A percentile compares a stretch with the other conserved stretches of the same genome.
Conservation (phyloP, 2,329 filamentous ascomycete species). For the Sclerotinia borealis region DNA sequence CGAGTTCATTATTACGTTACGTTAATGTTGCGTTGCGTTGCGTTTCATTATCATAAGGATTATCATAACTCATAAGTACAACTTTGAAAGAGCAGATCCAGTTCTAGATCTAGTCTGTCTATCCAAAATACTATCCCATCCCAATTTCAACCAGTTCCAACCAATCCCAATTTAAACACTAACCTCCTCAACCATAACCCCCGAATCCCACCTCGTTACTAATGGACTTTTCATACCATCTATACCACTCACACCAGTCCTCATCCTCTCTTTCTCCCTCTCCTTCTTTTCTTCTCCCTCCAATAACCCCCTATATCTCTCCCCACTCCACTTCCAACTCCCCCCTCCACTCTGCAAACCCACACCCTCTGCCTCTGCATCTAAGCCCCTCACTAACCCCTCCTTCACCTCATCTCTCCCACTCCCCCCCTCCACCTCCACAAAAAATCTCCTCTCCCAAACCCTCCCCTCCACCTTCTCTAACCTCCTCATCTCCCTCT, state of each 20-base stretch:
- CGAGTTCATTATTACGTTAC: too few relatives aligned
- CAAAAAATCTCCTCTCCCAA: constrained; percentile 84
- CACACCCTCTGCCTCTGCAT: constrained; percentile 19
- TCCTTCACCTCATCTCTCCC: constrained; percentile 38
- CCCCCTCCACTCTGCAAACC: constrained; percentile 27
- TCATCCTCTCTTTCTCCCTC: constrained; percentile 5
- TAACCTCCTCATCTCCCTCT: constrained; percentile 67
- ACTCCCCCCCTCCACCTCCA: constrained; percentile 41
- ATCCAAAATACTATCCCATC: background rate
- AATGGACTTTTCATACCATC: constrained; percentile 22
- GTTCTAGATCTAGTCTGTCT: background rate
- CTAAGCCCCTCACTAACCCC: constrained; percentile 28
- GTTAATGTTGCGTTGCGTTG: too few relatives aligned
- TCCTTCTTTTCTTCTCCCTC: constrained; percentile 22
- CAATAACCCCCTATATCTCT: constrained; percentile 21
- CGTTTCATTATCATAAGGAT: too few relatives aligned
- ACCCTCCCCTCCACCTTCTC: constrained; percentile 66
- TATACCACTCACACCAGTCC: background rate
- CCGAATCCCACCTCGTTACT: constrained; percentile 25
- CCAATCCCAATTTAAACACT: background rate
- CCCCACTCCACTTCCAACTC: constrained; percentile 29
- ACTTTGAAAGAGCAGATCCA: background rate
- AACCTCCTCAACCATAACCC: constrained; percentile 13
- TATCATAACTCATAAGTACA: too few relatives aligned
- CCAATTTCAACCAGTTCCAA: background rate